Evolutionary conservation across 1,284 basidiomycete genomes (phyloP).

Genomic region (Pyrrhoderma noxium): DNA sequence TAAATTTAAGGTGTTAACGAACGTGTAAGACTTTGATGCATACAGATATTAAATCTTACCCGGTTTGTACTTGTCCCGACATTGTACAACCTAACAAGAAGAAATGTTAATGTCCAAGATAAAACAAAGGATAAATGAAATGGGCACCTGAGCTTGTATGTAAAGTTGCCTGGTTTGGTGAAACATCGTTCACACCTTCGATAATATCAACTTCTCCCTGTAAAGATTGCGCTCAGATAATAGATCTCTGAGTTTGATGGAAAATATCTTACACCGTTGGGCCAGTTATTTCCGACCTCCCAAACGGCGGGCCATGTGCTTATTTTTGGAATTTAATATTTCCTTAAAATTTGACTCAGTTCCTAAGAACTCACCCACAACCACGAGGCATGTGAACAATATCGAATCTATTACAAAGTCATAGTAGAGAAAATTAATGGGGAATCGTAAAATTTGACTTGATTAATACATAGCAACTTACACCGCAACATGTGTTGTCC

Average conservation of each 20-base stretch:
- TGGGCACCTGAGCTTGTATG: conserved; percentile 34
- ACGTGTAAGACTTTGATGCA: not conserved
- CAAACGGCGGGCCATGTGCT: conserved; percentile 40
- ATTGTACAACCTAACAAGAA: conserved; percentile 10
- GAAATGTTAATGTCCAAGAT: not conserved
- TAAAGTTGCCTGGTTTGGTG: conserved; percentile 33
- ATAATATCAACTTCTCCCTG: conserved; percentile 32
- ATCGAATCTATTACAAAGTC: conserved; percentile 25
- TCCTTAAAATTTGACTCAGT: conserved; percentile 6
- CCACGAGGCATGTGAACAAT: conserved; percentile 49
- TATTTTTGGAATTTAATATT: conserved; percentile 9
- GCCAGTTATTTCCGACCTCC: conserved; percentile 32
- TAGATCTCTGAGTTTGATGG: no score
- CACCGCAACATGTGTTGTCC: conserved; percentile 30
- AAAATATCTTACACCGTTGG: conserved; percentile 24
- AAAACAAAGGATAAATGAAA: conserved; percentile 10
- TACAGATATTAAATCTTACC: conserved; percentile 19
- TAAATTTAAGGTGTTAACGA: not conserved
- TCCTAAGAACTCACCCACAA: conserved; percentile 44
- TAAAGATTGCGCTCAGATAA: not conserved
- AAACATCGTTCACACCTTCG: conserved; percentile 31
- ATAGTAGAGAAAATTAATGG: conserved; percentile 4
- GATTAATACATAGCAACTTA: conserved; percentile 5
- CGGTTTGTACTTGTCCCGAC: conserved; percentile 20
- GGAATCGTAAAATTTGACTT: not conserved